These are phyloP conservation scores for Ulmus americana DNA, from an alignment of 331 rosid genomes.

Conservation along the genomic window DNA sequence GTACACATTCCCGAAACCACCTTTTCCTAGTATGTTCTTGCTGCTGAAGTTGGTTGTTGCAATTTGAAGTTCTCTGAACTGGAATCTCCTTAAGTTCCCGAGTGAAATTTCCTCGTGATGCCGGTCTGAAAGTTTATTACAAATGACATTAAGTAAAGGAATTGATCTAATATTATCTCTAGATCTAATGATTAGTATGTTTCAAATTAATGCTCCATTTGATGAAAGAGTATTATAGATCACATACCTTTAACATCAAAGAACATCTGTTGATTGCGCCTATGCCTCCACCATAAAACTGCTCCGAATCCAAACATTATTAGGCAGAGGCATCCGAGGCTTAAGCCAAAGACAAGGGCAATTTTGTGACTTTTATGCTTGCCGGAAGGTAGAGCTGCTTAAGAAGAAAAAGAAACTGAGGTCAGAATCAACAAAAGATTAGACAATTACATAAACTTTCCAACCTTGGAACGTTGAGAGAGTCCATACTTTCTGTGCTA, in stretches of 20 bases:
- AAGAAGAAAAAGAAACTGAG: slow-evolving; percentile 20
- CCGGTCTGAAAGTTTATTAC: slow-evolving; percentile 40
- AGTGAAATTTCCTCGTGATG: slow-evolving; percentile 73
- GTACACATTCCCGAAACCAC: slow-evolving; percentile 92
- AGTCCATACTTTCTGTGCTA: slow-evolving; percentile 48
- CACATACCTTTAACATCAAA: slow-evolving; percentile 67
- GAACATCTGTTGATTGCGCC: slow-evolving; percentile 65
- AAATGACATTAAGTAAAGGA: slow-evolving; percentile 6
- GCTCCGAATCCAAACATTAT: slow-evolving; percentile 57
- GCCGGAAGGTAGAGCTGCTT: slow-evolving; percentile 41
- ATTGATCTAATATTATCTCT: slow-evolving; percentile 5
- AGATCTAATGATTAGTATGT: background rate
- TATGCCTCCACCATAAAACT: slow-evolving; percentile 80
- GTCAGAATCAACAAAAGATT: slow-evolving; percentile 25
- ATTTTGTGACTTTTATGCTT: slow-evolving; percentile 53
- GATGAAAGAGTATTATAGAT: background rate
- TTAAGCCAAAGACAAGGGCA: slow-evolving; percentile 72
- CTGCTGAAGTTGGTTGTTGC: slow-evolving; percentile 85
- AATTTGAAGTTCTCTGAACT: slow-evolving; percentile 76
- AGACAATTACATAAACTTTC: slow-evolving; percentile 1
- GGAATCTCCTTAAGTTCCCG: slow-evolving; percentile 82
- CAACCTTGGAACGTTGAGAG: slow-evolving; percentile 7
- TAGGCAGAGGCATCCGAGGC: slow-evolving; percentile 68
- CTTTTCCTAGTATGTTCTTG: slow-evolving; percentile 81
- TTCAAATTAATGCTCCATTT: slow-evolving; percentile 3